Percentiles rank a stretch among this genome's conserved stretches.
Conservation (phyloP, 2,329 filamentous ascomycete species). For the Aureobasidium sp. region DNA sequence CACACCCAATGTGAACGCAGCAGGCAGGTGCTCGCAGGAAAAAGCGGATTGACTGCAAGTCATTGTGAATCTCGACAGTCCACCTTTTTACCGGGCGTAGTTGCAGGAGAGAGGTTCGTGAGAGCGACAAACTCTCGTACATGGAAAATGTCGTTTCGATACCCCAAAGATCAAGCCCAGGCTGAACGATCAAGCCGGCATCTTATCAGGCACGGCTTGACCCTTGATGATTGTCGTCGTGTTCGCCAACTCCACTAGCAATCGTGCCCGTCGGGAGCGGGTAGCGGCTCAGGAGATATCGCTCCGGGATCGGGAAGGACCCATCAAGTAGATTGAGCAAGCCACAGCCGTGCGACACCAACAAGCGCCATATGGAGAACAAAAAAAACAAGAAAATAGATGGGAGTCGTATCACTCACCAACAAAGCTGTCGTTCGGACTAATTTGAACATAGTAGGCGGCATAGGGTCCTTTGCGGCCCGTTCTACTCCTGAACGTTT, state of each 20-base stretch:
- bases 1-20: not conserved
- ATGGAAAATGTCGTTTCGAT: not conserved
- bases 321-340: not conserved
- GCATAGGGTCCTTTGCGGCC: slow-evolving; percentile 83
- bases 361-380: not conserved
- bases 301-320: not conserved
- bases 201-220: slow-evolving; percentile 1
- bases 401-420: slow-evolving; percentile 42
- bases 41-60: not conserved
- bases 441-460: slow-evolving; percentile 77
- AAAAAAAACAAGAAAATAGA: not conserved
- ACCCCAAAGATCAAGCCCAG: not conserved
- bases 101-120: not conserved
- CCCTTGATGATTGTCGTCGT: not conserved
- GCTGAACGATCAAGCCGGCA: not conserved
- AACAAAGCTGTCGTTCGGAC: slow-evolving; percentile 63
- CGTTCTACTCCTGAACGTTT: slow-evolving; percentile 57
- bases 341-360: not conserved
- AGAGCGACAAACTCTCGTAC: not conserved
- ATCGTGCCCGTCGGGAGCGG: not conserved
- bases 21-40: not conserved
- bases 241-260: not conserved
- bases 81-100: not conserved
- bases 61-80: not conserved
- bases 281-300: not conserved